These are phyloP conservation scores for Cryptococcus sp. DNA, from an alignment of 1,284 basidiomycete genomes.

Conservation along the genomic window DNA sequence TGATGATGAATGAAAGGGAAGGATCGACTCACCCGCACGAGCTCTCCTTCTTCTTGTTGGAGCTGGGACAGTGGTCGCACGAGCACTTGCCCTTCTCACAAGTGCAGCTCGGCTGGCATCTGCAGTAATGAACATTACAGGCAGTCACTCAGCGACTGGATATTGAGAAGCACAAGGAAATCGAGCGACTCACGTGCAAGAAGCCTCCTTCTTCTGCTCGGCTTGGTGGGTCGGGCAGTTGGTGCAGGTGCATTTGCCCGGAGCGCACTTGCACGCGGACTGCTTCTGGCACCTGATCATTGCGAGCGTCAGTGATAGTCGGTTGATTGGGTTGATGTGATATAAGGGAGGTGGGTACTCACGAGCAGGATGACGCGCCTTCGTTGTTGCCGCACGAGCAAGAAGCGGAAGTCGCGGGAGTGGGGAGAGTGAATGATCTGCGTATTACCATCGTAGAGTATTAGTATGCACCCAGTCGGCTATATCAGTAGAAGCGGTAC, in stretches of 20 bases:
- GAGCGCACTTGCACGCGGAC: conserved; percentile 8
- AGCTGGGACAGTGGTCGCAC: neutral
- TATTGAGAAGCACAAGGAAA: neutral
- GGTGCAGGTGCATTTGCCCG: conserved; percentile 31
- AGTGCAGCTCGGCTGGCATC: too few relatives aligned
- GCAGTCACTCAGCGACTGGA: neutral
- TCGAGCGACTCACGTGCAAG: conserved; percentile 6
- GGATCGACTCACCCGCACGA: neutral
- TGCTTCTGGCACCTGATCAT: conserved; percentile 14
- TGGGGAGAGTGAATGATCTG: conserved; percentile 14
- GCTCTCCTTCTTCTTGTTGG: neutral
- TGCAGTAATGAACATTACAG: too few relatives aligned
- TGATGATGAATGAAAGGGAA: too few relatives aligned
- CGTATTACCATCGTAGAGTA: conserved; percentile 8
- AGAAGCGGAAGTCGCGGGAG: conserved; percentile 18
- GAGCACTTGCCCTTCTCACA: too few relatives aligned
- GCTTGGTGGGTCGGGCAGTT: conserved; percentile 21
- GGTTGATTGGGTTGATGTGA: conserved; percentile 8
- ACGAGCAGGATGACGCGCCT: conserved; percentile 24
- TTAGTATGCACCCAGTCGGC: neutral
- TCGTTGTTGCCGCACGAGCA: conserved; percentile 25
- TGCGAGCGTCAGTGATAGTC: conserved; percentile 23
- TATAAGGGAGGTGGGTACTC: conserved; percentile 4
- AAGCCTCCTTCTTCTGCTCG: conserved; percentile 6
- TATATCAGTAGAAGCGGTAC: neutral